Base-by-base conservation (phyloP, 2,329 filamentous ascomycete genomes). In the Botryotinia convoluta region DNA sequence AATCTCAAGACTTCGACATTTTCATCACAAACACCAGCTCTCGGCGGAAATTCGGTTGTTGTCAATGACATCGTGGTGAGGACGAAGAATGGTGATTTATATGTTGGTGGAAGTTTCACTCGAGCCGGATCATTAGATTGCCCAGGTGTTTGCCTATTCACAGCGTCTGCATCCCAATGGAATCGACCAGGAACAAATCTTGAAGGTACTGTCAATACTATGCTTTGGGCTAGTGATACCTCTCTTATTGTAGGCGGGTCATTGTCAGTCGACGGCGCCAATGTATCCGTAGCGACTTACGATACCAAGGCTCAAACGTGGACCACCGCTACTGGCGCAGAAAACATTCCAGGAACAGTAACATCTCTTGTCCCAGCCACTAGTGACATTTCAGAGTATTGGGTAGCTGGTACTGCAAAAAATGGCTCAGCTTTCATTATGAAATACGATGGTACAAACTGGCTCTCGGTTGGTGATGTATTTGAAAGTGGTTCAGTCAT, bases 51-150 rank as follows among this genome's bases (percentile, higher is more conserved):
- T 9, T 87, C 90, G 75, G 89, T 90, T 39, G 88, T 89, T 4
- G 94, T 98, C 60, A 92, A 93, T 73, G 86, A 92, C 42, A 94
- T 99, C 77, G 88, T 89, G 18, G 86, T 91, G 14, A 91, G 91
- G 72, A 92, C 93, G 0, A 88, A 87, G 72, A 90, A 90, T 29
- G 86, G 87, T 1, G 90, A 96, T 69, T 86, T 99, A 20, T 99
- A 92, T 79, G 92, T 99, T 45, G 95, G 92, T 54, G 96, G 96
- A 45, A 89, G 88, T 16, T 99, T 98, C 80, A 85, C 89, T n/a
- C 89, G 88, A 45, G 96, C 94, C 29, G 96, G 96, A 42, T 91
- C 92, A 7, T 87, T 98, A 44, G 90, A 89, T 60, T 99, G 96
- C 81, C 90, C 92, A 5, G 91, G 89, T 64, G 88, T 99, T 37